Conservation (phyloP, 2,329 filamentous ascomycete species). For the Aspergillus neotritici region DNA sequence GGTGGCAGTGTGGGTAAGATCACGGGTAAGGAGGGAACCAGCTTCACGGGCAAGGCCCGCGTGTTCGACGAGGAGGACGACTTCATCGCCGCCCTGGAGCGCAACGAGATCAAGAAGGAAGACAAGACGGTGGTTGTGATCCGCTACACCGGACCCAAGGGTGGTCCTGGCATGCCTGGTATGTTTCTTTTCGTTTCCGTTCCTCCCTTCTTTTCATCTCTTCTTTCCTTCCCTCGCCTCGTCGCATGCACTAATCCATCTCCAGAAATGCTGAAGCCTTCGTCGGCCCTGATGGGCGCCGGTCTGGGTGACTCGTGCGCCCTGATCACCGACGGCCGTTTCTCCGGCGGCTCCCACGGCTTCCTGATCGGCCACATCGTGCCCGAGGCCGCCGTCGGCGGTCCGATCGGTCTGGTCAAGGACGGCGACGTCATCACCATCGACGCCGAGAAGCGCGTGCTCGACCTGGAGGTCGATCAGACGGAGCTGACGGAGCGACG, state of each 20-base stretch:
- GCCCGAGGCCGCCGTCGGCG: slow-evolving; percentile 78
- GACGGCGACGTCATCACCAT: slow-evolving; percentile 79
- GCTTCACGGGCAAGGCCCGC: slow-evolving; percentile 63
- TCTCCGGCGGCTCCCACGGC: slow-evolving; percentile 68
- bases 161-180: slow-evolving; percentile 63
- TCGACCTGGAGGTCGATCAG: slow-evolving; percentile 61
- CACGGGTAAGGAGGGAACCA: slow-evolving; percentile 66
- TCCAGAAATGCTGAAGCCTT: slow-evolving; percentile 65
- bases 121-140: slow-evolving; percentile 74
- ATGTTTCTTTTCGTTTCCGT: slow-evolving; percentile 6
- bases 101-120: slow-evolving; percentile 64
- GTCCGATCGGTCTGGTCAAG: slow-evolving; percentile 74
- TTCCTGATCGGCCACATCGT: slow-evolving; percentile 86
- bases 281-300: slow-evolving; percentile 67
- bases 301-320: slow-evolving; percentile 65
- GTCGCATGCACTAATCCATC: slow-evolving; percentile 51
- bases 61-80: slow-evolving; percentile 66
- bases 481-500: slow-evolving; percentile 57
- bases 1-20: slow-evolving; percentile 70
- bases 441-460: slow-evolving; percentile 66
- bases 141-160: slow-evolving; percentile 68
- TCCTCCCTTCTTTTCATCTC: background rate
- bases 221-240: background rate
- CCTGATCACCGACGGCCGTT: slow-evolving; percentile 63
- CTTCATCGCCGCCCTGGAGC: slow-evolving; percentile 63